Evolutionary conservation across 139 green algal species (phyloP), one percentile per base, ranked within the genome.

Genomic region (Pseudopediastrum boryanum): DNA sequence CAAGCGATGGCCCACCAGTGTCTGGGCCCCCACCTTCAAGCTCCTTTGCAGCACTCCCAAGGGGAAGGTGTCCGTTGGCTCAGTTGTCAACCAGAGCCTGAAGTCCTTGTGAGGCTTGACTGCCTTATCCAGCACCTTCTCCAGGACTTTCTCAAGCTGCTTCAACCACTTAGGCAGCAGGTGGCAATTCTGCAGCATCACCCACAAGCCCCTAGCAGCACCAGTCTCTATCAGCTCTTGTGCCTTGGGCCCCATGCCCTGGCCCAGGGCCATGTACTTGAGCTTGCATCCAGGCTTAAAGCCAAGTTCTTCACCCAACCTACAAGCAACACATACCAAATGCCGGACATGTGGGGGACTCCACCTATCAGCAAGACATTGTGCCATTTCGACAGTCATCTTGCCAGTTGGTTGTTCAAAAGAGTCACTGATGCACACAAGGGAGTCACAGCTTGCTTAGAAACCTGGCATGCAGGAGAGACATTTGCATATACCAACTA

Each of bases 241-340:
- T 16, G 93, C 93, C 83, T 93, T 93, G 65, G 90, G 90, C 2
- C 92, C 91, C 92, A 96, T 97, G 81, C 94, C 94, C 83, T 98
- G 94, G 6, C 94, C 94, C 68, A 98, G 92, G 0, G 94, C 92
- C 91, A 98, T 95, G 87, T 95, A 94, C 87, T 96, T 96, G 72
- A 98, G 86, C 88, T 95, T 95, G 77, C 85, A 85, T 4, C 91
- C 91, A 31, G 87, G 86, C 66, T 87, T 92, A 87, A 93, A 96
- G 48, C 94, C 94, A 84, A 96, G 89, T 67, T 94, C 86, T 86
- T 97, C 92, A 39, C 92, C 94, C 59, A 98, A 92, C 77, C 90
- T 89, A 44, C 66, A n/a, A n/a, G n/a, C n/a, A n/a, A n/a, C n/a
- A n/a, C n/a, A n/a, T n/a, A n/a, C n/a, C n/a, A n/a, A n/a, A n/a